These are phyloP conservation scores for Beauveria rudraprayagi DNA, from an alignment of 2,329 filamentous ascomycete genomes.

Conservation along the genomic window DNA sequence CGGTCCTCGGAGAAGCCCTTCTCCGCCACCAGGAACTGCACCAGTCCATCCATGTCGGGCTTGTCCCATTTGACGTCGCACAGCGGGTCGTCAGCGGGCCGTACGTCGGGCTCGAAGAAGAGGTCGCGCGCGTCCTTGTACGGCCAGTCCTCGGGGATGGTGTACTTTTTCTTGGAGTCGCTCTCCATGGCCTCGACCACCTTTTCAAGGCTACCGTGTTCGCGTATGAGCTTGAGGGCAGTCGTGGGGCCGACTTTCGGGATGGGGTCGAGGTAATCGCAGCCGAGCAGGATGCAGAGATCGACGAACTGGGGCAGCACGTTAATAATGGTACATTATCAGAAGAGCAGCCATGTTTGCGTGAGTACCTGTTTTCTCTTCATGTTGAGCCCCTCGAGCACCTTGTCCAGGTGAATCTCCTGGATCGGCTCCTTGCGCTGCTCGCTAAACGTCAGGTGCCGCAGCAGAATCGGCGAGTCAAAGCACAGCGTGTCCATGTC, in stretches of 20 bases:
- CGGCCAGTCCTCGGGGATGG: conserved; percentile 92
- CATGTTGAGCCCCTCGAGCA: conserved; percentile 82
- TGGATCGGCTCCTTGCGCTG: conserved; percentile 96
- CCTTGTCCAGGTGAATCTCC: conserved; percentile 82
- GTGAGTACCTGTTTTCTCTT: conserved; percentile 60
- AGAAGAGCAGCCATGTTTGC: neutral
- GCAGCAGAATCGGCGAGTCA: conserved; percentile 78
- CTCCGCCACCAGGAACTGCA: conserved; percentile 83
- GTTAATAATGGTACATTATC: neutral
- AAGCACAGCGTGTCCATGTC: conserved; percentile 99
- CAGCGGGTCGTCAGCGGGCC: conserved; percentile 69
- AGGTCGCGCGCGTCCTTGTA: conserved; percentile 85
- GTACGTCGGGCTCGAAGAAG: conserved; percentile 87
- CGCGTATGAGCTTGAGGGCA: conserved; percentile 86
- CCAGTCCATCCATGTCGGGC: conserved; percentile 81
- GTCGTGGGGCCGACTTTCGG: conserved; percentile 90
- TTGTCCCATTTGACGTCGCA: conserved; percentile 98
- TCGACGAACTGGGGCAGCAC: conserved; percentile 69
- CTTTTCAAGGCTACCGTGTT: conserved; percentile 80
- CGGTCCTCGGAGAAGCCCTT: conserved; percentile 97
- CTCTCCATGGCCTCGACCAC: conserved; percentile 74
- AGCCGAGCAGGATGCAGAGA: conserved; percentile 93
- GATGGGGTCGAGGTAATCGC: conserved; percentile 94
- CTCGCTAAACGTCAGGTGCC: conserved; percentile 94
- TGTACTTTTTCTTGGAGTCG: conserved; percentile 71